Conservation (phyloP, 176 grass and related monocot species). For the Paspalum notatum region DNA sequence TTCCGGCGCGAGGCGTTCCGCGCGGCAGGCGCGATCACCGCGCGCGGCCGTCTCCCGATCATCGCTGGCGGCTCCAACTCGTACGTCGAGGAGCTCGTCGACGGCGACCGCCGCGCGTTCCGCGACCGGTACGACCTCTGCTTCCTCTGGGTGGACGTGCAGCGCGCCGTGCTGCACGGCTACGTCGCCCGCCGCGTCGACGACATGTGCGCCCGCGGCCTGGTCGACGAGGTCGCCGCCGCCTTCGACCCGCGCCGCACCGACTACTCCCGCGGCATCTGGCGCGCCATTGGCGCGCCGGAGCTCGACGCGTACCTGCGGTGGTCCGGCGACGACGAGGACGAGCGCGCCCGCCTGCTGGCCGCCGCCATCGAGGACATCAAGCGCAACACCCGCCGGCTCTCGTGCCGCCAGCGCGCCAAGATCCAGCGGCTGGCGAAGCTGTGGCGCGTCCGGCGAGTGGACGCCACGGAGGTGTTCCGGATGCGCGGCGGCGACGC, state of each 20-base stretch:
- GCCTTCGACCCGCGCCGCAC: conserved; percentile 33
- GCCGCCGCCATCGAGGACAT: conserved; percentile 50
- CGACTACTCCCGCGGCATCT: conserved; percentile 46
- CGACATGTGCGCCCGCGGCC: conserved; percentile 43
- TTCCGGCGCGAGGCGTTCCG: conserved; percentile 44
- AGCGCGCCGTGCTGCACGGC: conserved; percentile 37
- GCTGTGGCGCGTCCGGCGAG: conserved; percentile 41
- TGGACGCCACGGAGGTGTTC: conserved; percentile 63
- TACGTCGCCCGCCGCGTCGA: conserved; percentile 56
- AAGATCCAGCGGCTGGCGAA: conserved; percentile 47
- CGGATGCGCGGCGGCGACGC: background rate
- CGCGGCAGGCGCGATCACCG: conserved; percentile 2
- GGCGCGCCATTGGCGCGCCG: conserved; percentile 58
- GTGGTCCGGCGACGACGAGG: background rate
- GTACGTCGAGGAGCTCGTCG: conserved; percentile 54
- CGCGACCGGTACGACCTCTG: conserved; percentile 23
- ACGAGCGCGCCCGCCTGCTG: background rate
- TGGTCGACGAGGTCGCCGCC: conserved; percentile 37
- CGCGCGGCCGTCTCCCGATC: conserved; percentile 40
- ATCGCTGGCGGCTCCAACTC: conserved; percentile 57
- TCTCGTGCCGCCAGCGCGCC: conserved; percentile 50
- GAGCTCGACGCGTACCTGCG: conserved; percentile 61
- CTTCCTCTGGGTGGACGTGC: conserved; percentile 65
- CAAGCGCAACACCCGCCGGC: conserved; percentile 54
- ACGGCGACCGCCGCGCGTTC: conserved; percentile 41